phyloP scores from a whole-genome alignment of 2,329 filamentous ascomycete species.

The Talaromyces sp. region DNA sequence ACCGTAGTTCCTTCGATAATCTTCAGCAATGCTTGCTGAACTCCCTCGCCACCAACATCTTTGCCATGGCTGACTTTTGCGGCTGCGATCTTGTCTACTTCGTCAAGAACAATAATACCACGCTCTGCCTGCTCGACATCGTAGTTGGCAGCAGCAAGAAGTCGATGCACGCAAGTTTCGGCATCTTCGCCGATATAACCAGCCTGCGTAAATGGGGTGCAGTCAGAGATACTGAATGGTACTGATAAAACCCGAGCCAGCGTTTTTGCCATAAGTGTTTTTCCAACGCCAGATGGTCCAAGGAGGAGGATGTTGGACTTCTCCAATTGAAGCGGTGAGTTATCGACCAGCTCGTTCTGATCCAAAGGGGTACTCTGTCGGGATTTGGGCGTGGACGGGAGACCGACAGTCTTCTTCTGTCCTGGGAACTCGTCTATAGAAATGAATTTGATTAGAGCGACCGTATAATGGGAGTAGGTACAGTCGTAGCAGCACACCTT shows the following conservation, averaged over 20 bases:
- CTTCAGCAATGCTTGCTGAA: constrained; percentile 93
- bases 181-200: constrained; percentile 98
- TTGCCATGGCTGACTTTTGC: constrained; percentile 85
- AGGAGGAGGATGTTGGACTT: constrained; percentile 93
- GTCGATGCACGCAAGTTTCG: constrained; percentile 89
- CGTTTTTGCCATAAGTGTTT: constrained; percentile 90
- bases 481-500: constrained; percentile 60
- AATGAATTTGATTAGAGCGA: neutral
- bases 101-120: constrained; percentile 93
- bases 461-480: neutral
- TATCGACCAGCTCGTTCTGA: constrained; percentile 54
- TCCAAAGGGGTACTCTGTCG: constrained; percentile 28
- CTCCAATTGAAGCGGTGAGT: constrained; percentile 73
- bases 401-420: constrained; percentile 57
- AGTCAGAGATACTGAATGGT: constrained; percentile 93
- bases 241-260: constrained; percentile 91
- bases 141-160: constrained; percentile 88
- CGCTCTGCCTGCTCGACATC: constrained; percentile 81
- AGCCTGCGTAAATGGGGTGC: constrained; percentile 92
- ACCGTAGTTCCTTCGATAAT: constrained; percentile 95
- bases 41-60: constrained; percentile 93
- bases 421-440: constrained; percentile 63
- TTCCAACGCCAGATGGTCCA: constrained; percentile 91
- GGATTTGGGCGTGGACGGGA: constrained; percentile 33
- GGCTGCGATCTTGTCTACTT: constrained; percentile 95